Evolutionary conservation across 2,329 filamentous ascomycete species (phyloP).

Genomic region (Cercospora sesami): DNA sequence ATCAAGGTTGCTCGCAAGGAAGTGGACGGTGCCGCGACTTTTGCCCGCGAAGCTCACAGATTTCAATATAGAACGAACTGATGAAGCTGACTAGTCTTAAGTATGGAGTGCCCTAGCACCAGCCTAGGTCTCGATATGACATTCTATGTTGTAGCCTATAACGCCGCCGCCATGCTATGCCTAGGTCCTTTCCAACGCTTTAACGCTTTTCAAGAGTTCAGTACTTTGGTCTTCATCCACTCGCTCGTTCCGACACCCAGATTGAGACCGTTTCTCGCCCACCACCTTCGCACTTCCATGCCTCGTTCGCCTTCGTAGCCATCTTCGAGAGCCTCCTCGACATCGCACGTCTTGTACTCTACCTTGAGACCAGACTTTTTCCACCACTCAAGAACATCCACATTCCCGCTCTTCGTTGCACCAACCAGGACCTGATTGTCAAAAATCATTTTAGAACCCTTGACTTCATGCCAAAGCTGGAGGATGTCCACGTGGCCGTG

Average conservation of each 20-base stretch:
- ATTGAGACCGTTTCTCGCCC: conserved; percentile 80
- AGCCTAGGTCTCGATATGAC: neutral
- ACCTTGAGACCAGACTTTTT: conserved; percentile 72
- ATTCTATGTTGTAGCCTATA: neutral
- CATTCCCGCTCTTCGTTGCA: conserved; percentile 82
- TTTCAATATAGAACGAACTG: neutral
- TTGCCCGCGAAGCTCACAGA: neutral
- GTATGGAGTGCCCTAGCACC: neutral
- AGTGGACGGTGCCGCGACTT: neutral
- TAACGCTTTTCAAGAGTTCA: conserved; percentile 42
- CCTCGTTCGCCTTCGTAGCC: conserved; percentile 69
- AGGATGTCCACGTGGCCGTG: conserved; percentile 83
- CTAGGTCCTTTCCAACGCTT: conserved; percentile 12
- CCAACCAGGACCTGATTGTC: conserved; percentile 81
- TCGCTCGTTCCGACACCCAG: conserved; percentile 79
- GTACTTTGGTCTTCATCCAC: conserved; percentile 80
- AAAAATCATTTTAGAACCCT: conserved; percentile 75
- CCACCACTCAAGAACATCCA: conserved; percentile 91
- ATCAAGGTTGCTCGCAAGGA: neutral
- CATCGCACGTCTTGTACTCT: conserved; percentile 92
- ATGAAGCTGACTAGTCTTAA: neutral
- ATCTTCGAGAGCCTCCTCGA: conserved; percentile 91
- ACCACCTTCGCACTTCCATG: conserved; percentile 77
- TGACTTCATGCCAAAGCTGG: conserved; percentile 75
- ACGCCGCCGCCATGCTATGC: conserved; percentile 19